Evolutionary conservation across 306 rosid genomes (phyloP).

Genomic region (Citrullus colocynthis): DNA sequence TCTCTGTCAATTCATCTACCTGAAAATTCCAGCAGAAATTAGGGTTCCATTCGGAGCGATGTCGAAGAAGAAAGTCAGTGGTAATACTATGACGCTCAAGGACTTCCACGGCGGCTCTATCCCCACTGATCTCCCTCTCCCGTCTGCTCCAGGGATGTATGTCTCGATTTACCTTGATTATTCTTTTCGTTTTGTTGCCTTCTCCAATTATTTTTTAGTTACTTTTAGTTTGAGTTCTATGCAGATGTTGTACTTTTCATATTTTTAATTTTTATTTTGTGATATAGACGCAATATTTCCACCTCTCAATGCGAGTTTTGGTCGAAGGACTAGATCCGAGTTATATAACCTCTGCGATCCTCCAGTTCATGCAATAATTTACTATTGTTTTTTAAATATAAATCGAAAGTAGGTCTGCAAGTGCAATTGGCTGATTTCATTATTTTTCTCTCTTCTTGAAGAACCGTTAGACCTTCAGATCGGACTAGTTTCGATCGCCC

Average conservation of each 20-base stretch:
- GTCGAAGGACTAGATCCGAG: neutral
- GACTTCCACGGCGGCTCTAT: slow-evolving; percentile 98
- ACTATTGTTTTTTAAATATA: neutral
- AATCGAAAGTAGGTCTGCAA: slow-evolving; percentile 17
- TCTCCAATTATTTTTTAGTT: neutral
- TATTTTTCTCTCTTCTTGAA: slow-evolving; percentile 2
- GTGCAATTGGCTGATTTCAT: slow-evolving; percentile 3
- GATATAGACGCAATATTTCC: neutral
- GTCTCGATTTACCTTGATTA: slow-evolving; percentile 18
- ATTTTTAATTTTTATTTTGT: neutral
- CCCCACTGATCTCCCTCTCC: slow-evolving; percentile 92
- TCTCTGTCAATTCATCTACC: neutral
- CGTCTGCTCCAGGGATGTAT: slow-evolving; percentile 97
- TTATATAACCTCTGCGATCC: neutral
- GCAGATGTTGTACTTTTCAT: slow-evolving; percentile 14
- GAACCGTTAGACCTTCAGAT: slow-evolving; percentile 59
- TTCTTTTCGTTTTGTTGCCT: neutral
- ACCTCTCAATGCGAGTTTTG: neutral
- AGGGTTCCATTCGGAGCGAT: slow-evolving; percentile 22
- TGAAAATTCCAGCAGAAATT: neutral
- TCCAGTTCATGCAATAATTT: neutral
- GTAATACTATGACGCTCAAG: slow-evolving; percentile 91
- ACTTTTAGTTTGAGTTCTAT: neutral
- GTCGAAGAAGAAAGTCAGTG: slow-evolving; percentile 96
- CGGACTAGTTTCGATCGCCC: slow-evolving; percentile 65